Evolutionary conservation across 805 yeast species (phyloP).

Genomic region (Nakazawaea holstii): DNA sequence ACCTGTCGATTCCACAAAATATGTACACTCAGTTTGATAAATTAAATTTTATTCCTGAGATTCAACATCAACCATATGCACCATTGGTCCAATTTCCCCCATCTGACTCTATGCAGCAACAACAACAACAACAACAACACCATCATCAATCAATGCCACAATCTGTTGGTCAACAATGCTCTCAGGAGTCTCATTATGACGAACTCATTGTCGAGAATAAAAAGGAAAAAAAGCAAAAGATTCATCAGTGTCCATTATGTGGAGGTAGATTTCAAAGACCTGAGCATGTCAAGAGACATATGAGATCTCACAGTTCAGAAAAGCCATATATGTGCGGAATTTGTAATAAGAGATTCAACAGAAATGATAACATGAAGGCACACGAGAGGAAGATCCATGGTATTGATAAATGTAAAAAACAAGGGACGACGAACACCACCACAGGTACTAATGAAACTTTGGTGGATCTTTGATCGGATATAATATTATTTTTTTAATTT

Average conservation of each 20-base stretch:
- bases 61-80: slow-evolving; percentile 9
- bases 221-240: slow-evolving; percentile 41
- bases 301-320: slow-evolving; percentile 53
- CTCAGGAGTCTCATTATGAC: slow-evolving; percentile 12
- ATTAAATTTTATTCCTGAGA: slow-evolving; percentile 8
- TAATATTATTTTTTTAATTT: no score
- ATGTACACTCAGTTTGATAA: slow-evolving; percentile 6
- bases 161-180: neutral
- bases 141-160: slow-evolving; percentile 14
- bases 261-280: slow-evolving; percentile 61
- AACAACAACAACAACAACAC: slow-evolving; percentile 14
- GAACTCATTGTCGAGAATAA: slow-evolving; percentile 16
- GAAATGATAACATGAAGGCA: slow-evolving; percentile 56
- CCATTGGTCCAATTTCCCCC: slow-evolving; percentile 6
- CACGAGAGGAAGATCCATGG: slow-evolving; percentile 57
- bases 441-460: no score
- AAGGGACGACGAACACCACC: neutral
- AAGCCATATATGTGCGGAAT: slow-evolving; percentile 50
- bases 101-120: neutral
- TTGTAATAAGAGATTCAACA: slow-evolving; percentile 51
- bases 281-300: slow-evolving; percentile 64
- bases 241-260: slow-evolving; percentile 61
- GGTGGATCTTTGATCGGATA: no score
- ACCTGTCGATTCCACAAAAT: slow-evolving; percentile 7
- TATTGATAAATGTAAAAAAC: slow-evolving; percentile 1